Conservation (phyloP, 129 eudicot genomes). For the Tanacetum coccineum region DNA sequence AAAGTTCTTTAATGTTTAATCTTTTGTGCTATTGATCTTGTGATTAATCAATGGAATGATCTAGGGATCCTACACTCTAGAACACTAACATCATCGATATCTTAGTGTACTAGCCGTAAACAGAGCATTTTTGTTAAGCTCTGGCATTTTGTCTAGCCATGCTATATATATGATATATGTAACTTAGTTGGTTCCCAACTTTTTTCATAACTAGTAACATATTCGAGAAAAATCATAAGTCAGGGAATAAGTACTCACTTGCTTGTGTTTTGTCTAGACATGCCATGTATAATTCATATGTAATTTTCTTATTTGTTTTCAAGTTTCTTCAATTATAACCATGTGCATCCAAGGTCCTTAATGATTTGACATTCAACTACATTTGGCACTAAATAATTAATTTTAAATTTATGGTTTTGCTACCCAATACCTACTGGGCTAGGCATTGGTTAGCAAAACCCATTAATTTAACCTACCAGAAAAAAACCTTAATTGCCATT, state of each 20-base stretch:
- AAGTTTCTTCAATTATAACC: neutral
- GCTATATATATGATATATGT: neutral
- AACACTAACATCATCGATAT: neutral
- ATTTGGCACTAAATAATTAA: neutral
- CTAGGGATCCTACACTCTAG: too few relatives aligned
- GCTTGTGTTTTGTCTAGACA: too few relatives aligned
- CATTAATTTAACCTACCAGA: too few relatives aligned
- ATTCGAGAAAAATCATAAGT: neutral
- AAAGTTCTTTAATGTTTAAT: too few relatives aligned
- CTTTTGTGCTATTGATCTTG: too few relatives aligned
- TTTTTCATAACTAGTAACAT: neutral
- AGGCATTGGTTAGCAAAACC: too few relatives aligned
- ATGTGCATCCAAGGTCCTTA: neutral
- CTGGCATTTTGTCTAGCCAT: constrained; percentile 18
- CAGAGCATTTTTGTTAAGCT: constrained; percentile 22
- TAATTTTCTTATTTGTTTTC: neutral
- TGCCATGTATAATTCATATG: too few relatives aligned
- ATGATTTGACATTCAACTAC: neutral
- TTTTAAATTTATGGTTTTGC: too few relatives aligned
- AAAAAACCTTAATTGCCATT: too few relatives aligned
- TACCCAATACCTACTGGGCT: too few relatives aligned
- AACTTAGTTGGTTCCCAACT: neutral
- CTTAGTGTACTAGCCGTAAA: neutral
- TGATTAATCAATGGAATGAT: too few relatives aligned
- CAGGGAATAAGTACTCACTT: too few relatives aligned